Evolutionary conservation across 768 basidiomycete species (phyloP).

Genomic region (Panaeolus papilionaceus): DNA sequence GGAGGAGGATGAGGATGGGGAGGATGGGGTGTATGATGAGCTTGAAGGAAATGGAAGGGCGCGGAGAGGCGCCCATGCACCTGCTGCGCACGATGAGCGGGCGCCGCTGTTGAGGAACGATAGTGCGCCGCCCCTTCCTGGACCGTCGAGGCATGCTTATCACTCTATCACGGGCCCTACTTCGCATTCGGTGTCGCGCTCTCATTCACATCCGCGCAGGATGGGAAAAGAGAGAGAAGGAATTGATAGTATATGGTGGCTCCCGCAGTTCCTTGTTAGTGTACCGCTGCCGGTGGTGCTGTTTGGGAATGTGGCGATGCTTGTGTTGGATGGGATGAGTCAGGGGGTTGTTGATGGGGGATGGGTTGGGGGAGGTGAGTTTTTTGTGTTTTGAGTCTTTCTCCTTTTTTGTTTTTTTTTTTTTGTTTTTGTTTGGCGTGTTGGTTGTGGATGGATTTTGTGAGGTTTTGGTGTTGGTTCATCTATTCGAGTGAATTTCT

Average conservation of each 20-base stretch:
- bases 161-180: not conserved
- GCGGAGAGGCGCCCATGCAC: not conserved
- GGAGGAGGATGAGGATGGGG: conserved; percentile 24
- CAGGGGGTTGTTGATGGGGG: conserved; percentile 39
- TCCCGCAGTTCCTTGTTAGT: conserved; percentile 34
- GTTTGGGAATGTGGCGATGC: conserved; percentile 33
- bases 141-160: not conserved
- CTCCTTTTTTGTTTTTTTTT: not conserved
- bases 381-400: too few species aligned
- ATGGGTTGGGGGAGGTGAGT: conserved; percentile 31
- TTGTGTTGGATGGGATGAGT: conserved; percentile 33
- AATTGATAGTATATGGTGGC: conserved; percentile 34
- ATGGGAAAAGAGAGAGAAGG: not conserved
- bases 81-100: not conserved
- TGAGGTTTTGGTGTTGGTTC: too few species aligned
- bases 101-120: not conserved
- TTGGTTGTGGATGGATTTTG: not conserved
- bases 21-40: conserved; percentile 17
- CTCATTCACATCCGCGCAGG: not conserved
- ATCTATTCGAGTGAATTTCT: too few species aligned
- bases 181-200: not conserved
- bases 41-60: conserved; percentile 13
- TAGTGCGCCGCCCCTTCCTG: not conserved
- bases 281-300: conserved; percentile 35
- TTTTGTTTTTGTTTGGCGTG: not conserved